These are phyloP conservation scores for Aphanomyces stellatus DNA, from an alignment of 352 stramenopile genomes.

Conservation along the genomic window DNA sequence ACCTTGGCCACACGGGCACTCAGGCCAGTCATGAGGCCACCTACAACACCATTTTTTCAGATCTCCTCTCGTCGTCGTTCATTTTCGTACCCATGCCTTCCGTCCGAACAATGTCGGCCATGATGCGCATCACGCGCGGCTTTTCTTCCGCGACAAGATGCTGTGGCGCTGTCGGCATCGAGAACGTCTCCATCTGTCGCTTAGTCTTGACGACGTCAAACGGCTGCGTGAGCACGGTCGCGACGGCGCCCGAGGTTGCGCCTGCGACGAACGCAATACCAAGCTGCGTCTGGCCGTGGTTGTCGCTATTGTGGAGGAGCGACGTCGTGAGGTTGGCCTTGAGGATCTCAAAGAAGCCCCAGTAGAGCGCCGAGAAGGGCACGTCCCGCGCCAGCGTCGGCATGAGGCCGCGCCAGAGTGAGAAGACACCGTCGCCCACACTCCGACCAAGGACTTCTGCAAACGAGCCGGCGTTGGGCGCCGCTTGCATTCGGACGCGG, in stretches of 20 bases:
- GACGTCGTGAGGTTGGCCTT: constrained; percentile 38
- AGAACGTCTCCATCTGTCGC: constrained; percentile 53
- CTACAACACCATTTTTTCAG: constrained; percentile 3
- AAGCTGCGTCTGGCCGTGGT: constrained; percentile 29
- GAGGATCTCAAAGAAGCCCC: constrained; percentile 83
- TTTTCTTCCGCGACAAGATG: too few relatives aligned
- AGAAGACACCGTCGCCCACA: constrained; percentile 31
- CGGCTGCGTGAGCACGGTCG: constrained; percentile 86
- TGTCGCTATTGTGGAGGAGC: constrained; percentile 21
- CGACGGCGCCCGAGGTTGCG: constrained; percentile 67
- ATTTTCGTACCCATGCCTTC: constrained; percentile 27
- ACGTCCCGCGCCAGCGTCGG: constrained; percentile 91
- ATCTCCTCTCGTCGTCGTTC: not conserved
- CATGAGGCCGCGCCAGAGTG: constrained; percentile 63
- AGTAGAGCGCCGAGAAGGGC: constrained; percentile 94
- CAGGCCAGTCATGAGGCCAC: constrained; percentile 40
- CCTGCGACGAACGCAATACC: constrained; percentile 78
- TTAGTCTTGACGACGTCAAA: constrained; percentile 95
- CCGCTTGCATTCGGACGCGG: constrained; percentile 76
- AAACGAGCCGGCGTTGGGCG: constrained; percentile 46
- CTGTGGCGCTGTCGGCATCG: constrained; percentile 6
- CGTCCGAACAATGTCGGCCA: constrained; percentile 34
- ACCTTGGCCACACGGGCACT: constrained; percentile 56
- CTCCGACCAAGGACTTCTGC: constrained; percentile 31
- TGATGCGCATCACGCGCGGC: constrained; percentile 33